phyloP scores from a whole-genome alignment of 169 alveolate genomes.

The Cryptosporidium baileyi region DNA sequence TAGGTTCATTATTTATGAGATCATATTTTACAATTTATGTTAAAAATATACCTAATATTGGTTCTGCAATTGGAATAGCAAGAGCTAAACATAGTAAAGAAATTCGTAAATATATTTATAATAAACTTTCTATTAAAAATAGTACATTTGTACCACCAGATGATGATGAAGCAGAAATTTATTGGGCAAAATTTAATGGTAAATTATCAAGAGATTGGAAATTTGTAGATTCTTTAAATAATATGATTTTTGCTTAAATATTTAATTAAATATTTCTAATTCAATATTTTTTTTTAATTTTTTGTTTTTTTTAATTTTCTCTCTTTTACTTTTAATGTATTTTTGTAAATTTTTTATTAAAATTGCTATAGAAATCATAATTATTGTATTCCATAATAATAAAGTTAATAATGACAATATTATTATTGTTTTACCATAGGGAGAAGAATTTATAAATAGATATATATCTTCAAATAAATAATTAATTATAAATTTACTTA shows the following conservation, averaged over 20 bases:
- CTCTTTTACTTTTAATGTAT: not conserved
- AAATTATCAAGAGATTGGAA: slow-evolving; percentile 20
- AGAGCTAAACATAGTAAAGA: slow-evolving; percentile 47
- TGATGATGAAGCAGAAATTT: slow-evolving; percentile 55
- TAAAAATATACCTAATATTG: slow-evolving; percentile 50
- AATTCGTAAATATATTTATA: slow-evolving; percentile 28
- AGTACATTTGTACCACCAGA: slow-evolving; percentile 26
- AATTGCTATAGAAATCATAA: not conserved
- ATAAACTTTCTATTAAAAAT: slow-evolving; percentile 1
- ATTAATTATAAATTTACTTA: not conserved
- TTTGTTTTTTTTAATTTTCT: not conserved
- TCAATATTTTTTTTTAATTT: not conserved
- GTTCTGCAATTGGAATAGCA: slow-evolving; percentile 65
- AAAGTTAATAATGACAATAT: not conserved
- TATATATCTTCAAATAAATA: not conserved
- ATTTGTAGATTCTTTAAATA: not conserved
- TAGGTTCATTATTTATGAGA: slow-evolving; percentile 86
- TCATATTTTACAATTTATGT: slow-evolving; percentile 81
- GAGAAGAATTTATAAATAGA: slow-evolving; percentile 24
- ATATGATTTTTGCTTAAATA: not conserved
- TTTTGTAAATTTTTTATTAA: not conserved
- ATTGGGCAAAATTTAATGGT: slow-evolving; percentile 54
- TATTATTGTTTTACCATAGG: slow-evolving; percentile 14
- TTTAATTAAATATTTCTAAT: not conserved
- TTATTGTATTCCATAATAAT: not conserved